phyloP scores from a whole-genome alignment of 129 eudicot genomes.

The Heracleum sosnowskyi region DNA sequence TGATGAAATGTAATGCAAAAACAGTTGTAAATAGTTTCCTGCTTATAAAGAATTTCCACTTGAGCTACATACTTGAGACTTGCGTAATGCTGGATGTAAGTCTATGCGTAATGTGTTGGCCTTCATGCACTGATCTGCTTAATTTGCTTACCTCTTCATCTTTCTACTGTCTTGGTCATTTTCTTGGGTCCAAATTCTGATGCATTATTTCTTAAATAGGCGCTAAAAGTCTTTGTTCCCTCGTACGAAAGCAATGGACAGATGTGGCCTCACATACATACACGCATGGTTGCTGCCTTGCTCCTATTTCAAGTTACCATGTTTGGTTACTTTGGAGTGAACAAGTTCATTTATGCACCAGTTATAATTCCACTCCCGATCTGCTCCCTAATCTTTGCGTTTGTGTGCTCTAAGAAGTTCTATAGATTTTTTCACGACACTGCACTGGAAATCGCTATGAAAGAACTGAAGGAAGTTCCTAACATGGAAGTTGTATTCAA shows the following conservation, averaged over 20 bases:
- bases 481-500: constrained; percentile 62
- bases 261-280: constrained; percentile 89
- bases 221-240: constrained; percentile 71
- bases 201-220: constrained; percentile 24
- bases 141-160: neutral
- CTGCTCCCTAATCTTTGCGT: constrained; percentile 45
- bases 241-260: constrained; percentile 77
- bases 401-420: constrained; percentile 54
- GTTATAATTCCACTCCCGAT: constrained; percentile 66
- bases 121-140: neutral
- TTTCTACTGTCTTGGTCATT: constrained; percentile 24
- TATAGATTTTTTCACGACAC: constrained; percentile 56
- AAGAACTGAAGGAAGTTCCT: constrained; percentile 48
- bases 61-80: neutral
- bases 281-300: constrained; percentile 57
- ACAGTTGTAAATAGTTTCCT: neutral
- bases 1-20: neutral
- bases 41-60: neutral
- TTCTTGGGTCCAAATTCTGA: neutral
- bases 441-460: constrained; percentile 57
- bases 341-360: constrained; percentile 40
- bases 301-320: constrained; percentile 67
- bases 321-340: constrained; percentile 69
- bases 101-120: neutral
- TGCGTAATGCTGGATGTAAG: neutral